phyloP scores from a whole-genome alignment of 1,139 yeast species.

The Nakaseomyces bracarensis region DNA sequence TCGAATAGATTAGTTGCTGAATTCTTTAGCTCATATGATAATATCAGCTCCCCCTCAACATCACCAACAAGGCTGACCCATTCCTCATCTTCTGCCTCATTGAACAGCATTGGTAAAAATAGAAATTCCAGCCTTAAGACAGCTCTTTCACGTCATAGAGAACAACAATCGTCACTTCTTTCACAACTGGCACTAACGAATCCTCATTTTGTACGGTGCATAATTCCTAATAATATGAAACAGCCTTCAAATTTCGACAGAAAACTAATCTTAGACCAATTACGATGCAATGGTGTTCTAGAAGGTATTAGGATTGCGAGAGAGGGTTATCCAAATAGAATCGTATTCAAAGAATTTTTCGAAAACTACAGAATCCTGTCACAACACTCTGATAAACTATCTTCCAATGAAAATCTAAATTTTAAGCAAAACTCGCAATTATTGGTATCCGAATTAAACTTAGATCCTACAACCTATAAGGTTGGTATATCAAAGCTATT shows the following conservation, averaged over 20 bases:
- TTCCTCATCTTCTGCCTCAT: slow-evolving; percentile 6
- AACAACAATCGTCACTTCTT: slow-evolving; percentile 68
- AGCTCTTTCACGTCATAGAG: slow-evolving; percentile 78
- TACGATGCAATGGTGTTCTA: slow-evolving; percentile 93
- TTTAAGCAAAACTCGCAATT: slow-evolving; percentile 59
- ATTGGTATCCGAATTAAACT: slow-evolving; percentile 50
- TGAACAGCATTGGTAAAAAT: not conserved
- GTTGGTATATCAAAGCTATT: slow-evolving; percentile 78
- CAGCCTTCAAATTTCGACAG: slow-evolving; percentile 67
- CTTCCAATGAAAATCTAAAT: slow-evolving; percentile 33
- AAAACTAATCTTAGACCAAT: slow-evolving; percentile 71
- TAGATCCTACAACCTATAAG: slow-evolving; percentile 61
- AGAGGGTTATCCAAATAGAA: slow-evolving; percentile 92
- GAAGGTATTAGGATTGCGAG: slow-evolving; percentile 97
- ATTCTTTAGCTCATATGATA: slow-evolving; percentile 33
- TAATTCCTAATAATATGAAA: slow-evolving; percentile 78
- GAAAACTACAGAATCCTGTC: slow-evolving; percentile 61
- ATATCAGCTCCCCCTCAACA: slow-evolving; percentile 16
- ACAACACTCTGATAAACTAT: slow-evolving; percentile 34
- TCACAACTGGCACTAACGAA: slow-evolving; percentile 69
- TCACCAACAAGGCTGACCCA: slow-evolving; percentile 6
- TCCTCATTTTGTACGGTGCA: slow-evolving; percentile 96
- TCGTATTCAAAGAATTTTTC: slow-evolving; percentile 73
- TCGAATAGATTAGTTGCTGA: slow-evolving; percentile 43
- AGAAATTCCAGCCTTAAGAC: slow-evolving; percentile 46